Percentiles rank a stretch among this genome's conserved stretches.
phyloP scores from a whole-genome alignment of 495 filamentous ascomycete species.

The Cairneyella variabilis region DNA sequence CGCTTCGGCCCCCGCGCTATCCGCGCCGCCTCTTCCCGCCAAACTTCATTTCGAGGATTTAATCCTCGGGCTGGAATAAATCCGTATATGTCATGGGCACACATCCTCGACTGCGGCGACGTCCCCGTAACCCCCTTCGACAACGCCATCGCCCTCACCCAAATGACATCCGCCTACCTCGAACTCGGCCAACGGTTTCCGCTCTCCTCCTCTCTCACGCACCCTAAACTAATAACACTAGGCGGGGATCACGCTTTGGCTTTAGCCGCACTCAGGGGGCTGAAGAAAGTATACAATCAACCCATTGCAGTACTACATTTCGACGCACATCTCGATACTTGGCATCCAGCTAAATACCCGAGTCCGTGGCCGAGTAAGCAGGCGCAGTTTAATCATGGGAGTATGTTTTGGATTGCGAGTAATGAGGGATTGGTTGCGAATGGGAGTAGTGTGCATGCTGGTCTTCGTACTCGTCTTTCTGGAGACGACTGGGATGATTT shows the following conservation, averaged over 20 bases:
- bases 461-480: slow-evolving; percentile 67
- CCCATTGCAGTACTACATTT: slow-evolving; percentile 80
- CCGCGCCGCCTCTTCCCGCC: slow-evolving; percentile 69
- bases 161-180: slow-evolving; percentile 42
- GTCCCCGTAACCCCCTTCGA: slow-evolving; percentile 64
- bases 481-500: slow-evolving; percentile 66
- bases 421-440: slow-evolving; percentile 71
- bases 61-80: slow-evolving; percentile 76
- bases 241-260: slow-evolving; percentile 82
- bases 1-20: slow-evolving; percentile 82
- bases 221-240: slow-evolving; percentile 69
- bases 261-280: slow-evolving; percentile 67
- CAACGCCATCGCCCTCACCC: slow-evolving; percentile 64
- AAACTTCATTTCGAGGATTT: slow-evolving; percentile 69
- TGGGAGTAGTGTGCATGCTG: slow-evolving; percentile 68
- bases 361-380: slow-evolving; percentile 68
- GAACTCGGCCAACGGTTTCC: slow-evolving; percentile 37
- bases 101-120: slow-evolving; percentile 71
- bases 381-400: slow-evolving; percentile 75
- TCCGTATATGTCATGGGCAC: slow-evolving; percentile 53
- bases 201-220: slow-evolving; percentile 25
- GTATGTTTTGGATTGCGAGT: slow-evolving; percentile 80
- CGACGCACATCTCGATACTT: slow-evolving; percentile 76
- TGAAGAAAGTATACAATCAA: slow-evolving; percentile 64
- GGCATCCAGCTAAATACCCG: slow-evolving; percentile 77